Evolutionary conservation across 1,284 basidiomycete species (phyloP), one percentile per base, ranked within the genome.

Genomic region (Cutaneotrichosporon sp.): DNA sequence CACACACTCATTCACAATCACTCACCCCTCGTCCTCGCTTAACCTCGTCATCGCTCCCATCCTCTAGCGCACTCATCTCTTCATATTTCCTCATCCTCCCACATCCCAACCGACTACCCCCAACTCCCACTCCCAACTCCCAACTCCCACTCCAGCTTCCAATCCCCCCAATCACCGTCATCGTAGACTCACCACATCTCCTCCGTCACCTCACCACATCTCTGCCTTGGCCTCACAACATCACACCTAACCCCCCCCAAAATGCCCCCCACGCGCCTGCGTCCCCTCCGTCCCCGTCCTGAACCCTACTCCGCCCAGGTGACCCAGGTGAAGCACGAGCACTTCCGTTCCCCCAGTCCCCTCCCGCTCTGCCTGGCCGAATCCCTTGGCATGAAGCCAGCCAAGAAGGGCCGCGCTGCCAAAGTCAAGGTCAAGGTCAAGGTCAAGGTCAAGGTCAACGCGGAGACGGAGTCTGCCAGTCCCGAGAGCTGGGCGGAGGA

Each of bases 381-480:
- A 26, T 9, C 31, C 18, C 42, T 16, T 16, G 31, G 38, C 11
- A 31, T 8, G 21, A 59, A 50, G 47, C 58, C 32, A 46, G 49
- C 49, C 34, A 31, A 13, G n/a, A 57, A 18, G 40, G 32, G 38
- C 10, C 40, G 18, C 46, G 14, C 7, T 4, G 46, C 49, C 4
- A 38, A 38, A 49, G 31, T 30, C 32, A 46, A 46, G 40, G 21
- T 50, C 32, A 60, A 53, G 38, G 34, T 42, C 32, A 38, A 38
- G 58, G 31, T 30, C 32, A 46, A 46, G 40, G 21, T 50, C 32
- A 60, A 53, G 38, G 34, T 42, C 32, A 51, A 60, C 14, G 30
- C 26, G 0, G 31, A 42, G 22, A n/a, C 18, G 13, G 18, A 16
- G 26, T 26, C 26, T 36, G 13, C 31, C 26, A 14, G 13, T 22